Evolutionary conservation across 2,329 filamentous ascomycete species (phyloP), one percentile per base, ranked within the genome.

Genomic region (Curvularia hawaiiensis): DNA sequence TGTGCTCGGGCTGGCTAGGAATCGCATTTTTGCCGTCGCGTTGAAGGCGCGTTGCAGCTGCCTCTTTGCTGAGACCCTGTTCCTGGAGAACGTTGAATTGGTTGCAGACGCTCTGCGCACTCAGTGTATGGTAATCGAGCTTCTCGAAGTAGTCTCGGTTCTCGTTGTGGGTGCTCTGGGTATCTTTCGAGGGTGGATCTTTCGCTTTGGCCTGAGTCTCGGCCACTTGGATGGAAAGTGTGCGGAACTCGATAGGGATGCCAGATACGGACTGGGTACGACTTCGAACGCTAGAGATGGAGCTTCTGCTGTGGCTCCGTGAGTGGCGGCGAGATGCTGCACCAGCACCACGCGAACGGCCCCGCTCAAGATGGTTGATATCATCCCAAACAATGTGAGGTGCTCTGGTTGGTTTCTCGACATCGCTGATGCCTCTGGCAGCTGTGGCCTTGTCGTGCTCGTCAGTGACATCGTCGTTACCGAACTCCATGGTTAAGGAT

Each of bases 51-150:
- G 44, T 46, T 6, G 44, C 44, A 14, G 44, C 44, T 46, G 44
- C 44, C 44, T 46, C 44, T 46, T 46, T 46, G n/a, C 44, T 46
- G 44, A 46, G 44, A 8, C 44, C 44, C 44, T 46, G 44, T n/a
- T 46, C 28, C 28, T 46, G 44, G 18, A 31, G 33, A n/a, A 46
- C 44, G 6, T 46, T 46, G 28, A 46, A 46, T 4, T 28, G 28
- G 44, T 33, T 16, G 28, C 44, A 46, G 44, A 46, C 28, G 4
- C 44, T 46, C 44, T 46, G 3, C 28, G 44, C 44, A 46, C 44
- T 46, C 44, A 46, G n/a, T 31, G 26, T 46, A 20, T 46, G 44
- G 44, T 46, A 46, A 26, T 46, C 44, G 28, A 46, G 44, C n/a
- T 46, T 28, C 44, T 30, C 44, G 11, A 46, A 46, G 44, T 46